Percentiles rank a stretch among this genome's conserved stretches.
Conservation (phyloP, 2,329 filamentous ascomycete genomes). For the Ceratocystis eucalypticola region DNA sequence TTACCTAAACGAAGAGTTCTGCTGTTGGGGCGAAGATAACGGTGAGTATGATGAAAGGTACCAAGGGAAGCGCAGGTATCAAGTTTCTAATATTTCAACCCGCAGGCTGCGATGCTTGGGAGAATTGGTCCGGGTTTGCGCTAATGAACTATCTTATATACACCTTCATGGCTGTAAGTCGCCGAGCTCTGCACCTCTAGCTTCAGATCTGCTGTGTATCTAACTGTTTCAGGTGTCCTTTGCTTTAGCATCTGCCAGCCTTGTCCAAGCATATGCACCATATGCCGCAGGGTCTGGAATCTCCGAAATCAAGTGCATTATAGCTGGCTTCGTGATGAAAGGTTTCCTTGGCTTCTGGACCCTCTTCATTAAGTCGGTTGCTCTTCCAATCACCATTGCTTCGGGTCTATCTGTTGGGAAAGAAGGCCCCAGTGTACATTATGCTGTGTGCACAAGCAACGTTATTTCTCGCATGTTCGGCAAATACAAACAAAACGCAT, state of each 20-base stretch:
- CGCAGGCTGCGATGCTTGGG: slow-evolving; percentile 73
- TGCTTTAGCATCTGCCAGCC: slow-evolving; percentile 63
- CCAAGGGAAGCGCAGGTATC: background rate
- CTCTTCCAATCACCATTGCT: slow-evolving; percentile 79
- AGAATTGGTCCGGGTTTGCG: slow-evolving; percentile 67
- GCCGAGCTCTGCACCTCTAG: background rate
- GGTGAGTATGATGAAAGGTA: slow-evolving; percentile 33
- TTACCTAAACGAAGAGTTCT: slow-evolving; percentile 94
- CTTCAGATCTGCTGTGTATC: slow-evolving; percentile 18
- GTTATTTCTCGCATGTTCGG: slow-evolving; percentile 86
- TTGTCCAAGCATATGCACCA: slow-evolving; percentile 85
- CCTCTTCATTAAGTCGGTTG: slow-evolving; percentile 83
- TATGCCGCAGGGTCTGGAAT: slow-evolving; percentile 96
- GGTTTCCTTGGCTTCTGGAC: slow-evolving; percentile 89
- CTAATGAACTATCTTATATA: slow-evolving; percentile 79
- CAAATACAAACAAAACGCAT: slow-evolving; percentile 83
- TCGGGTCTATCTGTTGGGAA: slow-evolving; percentile 92
- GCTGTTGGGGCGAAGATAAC: slow-evolving; percentile 89
- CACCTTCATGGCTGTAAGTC: slow-evolving; percentile 62
- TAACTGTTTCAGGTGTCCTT: slow-evolving; percentile 48
- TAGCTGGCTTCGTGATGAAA: slow-evolving; percentile 98
- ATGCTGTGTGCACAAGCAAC: slow-evolving; percentile 93
- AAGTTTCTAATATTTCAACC: background rate
- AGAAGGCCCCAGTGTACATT: slow-evolving; percentile 96
- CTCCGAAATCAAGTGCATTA: slow-evolving; percentile 98